Conservation (phyloP, 495 filamentous ascomycete genomes). For the Neurospora africana region DNA sequence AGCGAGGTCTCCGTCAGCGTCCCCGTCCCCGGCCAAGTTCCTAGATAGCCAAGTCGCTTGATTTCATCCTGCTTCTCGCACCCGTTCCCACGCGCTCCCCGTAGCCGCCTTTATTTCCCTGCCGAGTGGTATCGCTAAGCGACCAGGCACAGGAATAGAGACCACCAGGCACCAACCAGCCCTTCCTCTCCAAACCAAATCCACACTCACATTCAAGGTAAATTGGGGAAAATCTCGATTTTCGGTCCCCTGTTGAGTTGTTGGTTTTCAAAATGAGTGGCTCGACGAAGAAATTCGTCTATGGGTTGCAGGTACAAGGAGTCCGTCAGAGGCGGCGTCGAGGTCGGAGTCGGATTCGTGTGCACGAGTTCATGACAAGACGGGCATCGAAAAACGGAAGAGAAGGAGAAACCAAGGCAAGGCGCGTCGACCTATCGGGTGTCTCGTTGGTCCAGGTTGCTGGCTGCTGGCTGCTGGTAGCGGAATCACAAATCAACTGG, state of each 20-base stretch:
- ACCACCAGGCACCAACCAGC: neutral
- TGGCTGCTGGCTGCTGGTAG: neutral
- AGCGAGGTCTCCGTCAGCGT: neutral
- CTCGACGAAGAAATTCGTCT: conserved; percentile 32
- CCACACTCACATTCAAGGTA: conserved; percentile 16
- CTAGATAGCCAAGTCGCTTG: neutral
- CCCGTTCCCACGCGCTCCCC: neutral
- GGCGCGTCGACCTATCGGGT: conserved; percentile 13
- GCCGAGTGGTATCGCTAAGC: neutral
- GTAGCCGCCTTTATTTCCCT: neutral
- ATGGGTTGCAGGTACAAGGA: neutral
- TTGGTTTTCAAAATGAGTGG: conserved; percentile 33
- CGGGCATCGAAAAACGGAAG: conserved; percentile 18
- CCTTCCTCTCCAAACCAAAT: neutral
- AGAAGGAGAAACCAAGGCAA: neutral
- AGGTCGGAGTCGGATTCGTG: conserved; percentile 9
- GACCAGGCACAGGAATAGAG: neutral
- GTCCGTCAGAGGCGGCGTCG: conserved; percentile 17
- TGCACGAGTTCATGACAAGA: conserved; percentile 23
- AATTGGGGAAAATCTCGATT: neutral
- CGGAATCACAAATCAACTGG: conserved; percentile 4
- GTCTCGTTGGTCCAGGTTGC: conserved; percentile 4
- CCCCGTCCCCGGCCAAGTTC: neutral
- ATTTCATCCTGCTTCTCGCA: neutral
- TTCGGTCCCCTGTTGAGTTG: conserved; percentile 1